Evolutionary conservation across 768 basidiomycete genomes (phyloP).

Genomic region (Mycena kentingensis): DNA sequence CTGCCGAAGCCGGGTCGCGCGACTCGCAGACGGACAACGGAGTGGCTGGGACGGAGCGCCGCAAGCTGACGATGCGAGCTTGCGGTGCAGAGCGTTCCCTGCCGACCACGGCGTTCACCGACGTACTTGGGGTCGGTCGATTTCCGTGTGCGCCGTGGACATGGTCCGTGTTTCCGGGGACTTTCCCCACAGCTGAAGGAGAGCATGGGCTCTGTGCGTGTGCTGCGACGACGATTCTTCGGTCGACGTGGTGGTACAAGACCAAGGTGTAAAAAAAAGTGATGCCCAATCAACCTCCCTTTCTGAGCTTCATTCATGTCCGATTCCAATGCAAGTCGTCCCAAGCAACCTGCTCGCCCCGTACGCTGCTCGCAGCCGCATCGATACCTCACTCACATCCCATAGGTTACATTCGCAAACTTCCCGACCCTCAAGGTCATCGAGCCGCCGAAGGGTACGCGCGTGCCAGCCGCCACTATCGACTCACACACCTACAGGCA

Average conservation of each 20-base stretch:
- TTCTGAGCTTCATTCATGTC: constrained; percentile 8
- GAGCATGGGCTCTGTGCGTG: constrained; percentile 60
- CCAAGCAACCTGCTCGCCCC: constrained; percentile 4
- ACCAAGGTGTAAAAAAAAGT: constrained; percentile 33
- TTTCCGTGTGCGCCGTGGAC: constrained; percentile 64
- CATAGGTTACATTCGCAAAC: constrained; percentile 24
- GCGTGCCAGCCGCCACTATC: constrained; percentile 3
- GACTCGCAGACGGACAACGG: constrained; percentile 49
- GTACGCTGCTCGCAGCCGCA: background rate
- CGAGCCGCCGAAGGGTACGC: constrained; percentile 50
- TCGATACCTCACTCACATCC: background rate
- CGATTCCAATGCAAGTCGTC: background rate
- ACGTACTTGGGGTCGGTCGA: constrained; percentile 73
- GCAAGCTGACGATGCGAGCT: constrained; percentile 25
- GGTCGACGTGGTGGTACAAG: constrained; percentile 48
- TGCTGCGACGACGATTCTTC: constrained; percentile 89
- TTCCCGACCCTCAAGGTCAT: constrained; percentile 59
- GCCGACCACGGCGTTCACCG: constrained; percentile 57
- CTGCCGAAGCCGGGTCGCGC: constrained; percentile 36
- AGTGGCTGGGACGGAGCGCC: constrained; percentile 56
- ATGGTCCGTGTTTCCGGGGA: constrained; percentile 87
- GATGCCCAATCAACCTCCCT: constrained; percentile 27
- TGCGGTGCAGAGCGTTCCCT: constrained; percentile 47
- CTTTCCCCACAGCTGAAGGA: constrained; percentile 84
- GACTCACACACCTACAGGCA: constrained; percentile 38